Evolutionary conservation across 768 basidiomycete genomes (phyloP), one percentile per base, ranked within the genome.

Genomic region (Mycena vitilis): DNA sequence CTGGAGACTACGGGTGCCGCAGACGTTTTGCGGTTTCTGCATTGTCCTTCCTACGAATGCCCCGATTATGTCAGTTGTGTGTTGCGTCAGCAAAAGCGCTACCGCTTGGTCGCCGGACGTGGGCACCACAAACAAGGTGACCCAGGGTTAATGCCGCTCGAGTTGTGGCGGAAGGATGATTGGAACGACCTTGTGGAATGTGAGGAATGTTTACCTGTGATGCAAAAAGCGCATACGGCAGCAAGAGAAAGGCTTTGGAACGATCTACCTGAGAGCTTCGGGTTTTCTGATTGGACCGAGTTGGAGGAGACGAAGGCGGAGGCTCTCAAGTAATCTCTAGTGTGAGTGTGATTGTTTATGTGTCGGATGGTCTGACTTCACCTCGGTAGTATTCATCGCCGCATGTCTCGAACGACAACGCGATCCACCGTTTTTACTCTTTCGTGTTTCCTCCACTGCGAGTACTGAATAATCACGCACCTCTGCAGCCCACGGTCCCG

Each of bases 251-350:
- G 16, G 2, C 45, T 66, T 9, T 66, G 58, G 65, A 22, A 42
- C 23, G 15, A 37, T 1, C 65, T 66, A 2, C 65, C 65, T 13
- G 30, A 23, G 4, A n/a, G 60, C 8, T 60, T 66, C 22, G 49
- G 40, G 2, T 58, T 66, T 15, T 30, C 58, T 1, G 22, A 44
- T 0, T 66, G 65, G 65, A 18, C n/a, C 20, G 58, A 60, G 34
- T 38, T 66, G 20, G 57, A 60, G 38, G 60, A 60, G 18, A 44
- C 54, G 49, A 66, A 66, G 16, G 65, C 49, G 9, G 57, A 52
- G 16, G 58, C 56, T 3, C 52, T 58, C 38, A 37, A 18, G 18
- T 48, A 25, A 20, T 52, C 7, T 9, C 44, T 40, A 30, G 30
- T 30, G 30, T 30, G 30, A 30, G 30, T 30, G 30, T 5, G 30